A percentile compares a stretch with the other conserved stretches of the same genome.
phyloP scores from a whole-genome alignment of 176 grass and related monocot species.

The Calamus simplicifolius region DNA sequence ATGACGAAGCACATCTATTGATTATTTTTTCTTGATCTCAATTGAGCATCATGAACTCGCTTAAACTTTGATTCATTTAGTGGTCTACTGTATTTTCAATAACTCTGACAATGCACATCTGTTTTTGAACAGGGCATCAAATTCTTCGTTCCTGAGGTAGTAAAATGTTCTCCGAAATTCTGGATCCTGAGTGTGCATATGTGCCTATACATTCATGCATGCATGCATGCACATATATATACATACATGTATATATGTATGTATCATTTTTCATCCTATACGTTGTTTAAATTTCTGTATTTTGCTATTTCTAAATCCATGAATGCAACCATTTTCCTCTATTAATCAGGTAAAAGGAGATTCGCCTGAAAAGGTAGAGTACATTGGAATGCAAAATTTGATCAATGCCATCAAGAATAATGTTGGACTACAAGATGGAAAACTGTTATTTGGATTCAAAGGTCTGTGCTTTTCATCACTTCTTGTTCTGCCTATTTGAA shows the following conservation, averaged over 20 bases:
- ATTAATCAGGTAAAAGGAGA: slow-evolving; percentile 83
- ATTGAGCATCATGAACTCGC: no score
- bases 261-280: no score
- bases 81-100: neutral
- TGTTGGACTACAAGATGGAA: slow-evolving; percentile 64
- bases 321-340: slow-evolving; percentile 16
- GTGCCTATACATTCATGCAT: no score
- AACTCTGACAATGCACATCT: neutral
- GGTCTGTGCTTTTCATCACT: slow-evolving; percentile 33
- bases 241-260: no score
- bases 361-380: slow-evolving; percentile 88
- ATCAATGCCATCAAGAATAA: slow-evolving; percentile 59
- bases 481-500: no score
- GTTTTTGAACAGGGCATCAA: slow-evolving; percentile 77
- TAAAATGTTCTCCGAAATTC: slow-evolving; percentile 16
- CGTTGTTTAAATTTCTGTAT: no score
- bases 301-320: no score
- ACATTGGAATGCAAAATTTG: slow-evolving; percentile 83
- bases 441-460: slow-evolving; percentile 74
- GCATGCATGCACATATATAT: no score
- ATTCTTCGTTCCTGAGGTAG: slow-evolving; percentile 97
- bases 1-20: no score
- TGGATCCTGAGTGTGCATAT: slow-evolving; percentile 17
- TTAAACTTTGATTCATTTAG: no score
- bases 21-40: no score